These are phyloP conservation scores for Botryotinia calthae DNA, from an alignment of 2,329 filamentous ascomycete species.

Conservation along the genomic window DNA sequence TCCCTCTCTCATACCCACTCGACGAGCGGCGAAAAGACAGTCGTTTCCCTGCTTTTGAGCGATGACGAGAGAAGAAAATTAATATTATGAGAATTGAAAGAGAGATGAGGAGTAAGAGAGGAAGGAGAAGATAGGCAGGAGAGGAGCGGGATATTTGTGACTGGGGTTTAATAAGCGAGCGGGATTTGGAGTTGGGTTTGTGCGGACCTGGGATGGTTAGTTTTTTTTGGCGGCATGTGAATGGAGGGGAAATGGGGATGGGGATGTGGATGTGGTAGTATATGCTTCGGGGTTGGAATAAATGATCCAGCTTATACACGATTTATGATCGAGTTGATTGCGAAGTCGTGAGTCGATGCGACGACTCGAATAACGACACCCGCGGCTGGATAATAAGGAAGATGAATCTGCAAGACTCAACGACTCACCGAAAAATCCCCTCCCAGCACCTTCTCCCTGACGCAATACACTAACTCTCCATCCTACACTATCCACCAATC, in stretches of 20 bases:
- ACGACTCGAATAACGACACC: too few relatives aligned
- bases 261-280: too few relatives aligned
- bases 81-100: background rate
- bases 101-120: background rate
- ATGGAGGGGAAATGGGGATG: too few relatives aligned
- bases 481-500: background rate
- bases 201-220: background rate
- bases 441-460: background rate
- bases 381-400: background rate
- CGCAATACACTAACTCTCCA: background rate
- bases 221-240: background rate
- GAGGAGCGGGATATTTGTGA: background rate
- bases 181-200: too few relatives aligned
- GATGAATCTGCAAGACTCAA: background rate
- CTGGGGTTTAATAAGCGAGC: fast-evolving
- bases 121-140: background rate
- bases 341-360: background rate
- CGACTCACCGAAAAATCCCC: background rate
- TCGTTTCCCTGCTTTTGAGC: background rate
- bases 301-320: too few relatives aligned
- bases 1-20: background rate
- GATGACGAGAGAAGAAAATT: background rate
- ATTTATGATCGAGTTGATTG: background rate
- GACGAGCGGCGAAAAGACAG: background rate
- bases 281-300: too few relatives aligned